phyloP scores from a whole-genome alignment of 305 asterid species.

The Vinca major region DNA sequence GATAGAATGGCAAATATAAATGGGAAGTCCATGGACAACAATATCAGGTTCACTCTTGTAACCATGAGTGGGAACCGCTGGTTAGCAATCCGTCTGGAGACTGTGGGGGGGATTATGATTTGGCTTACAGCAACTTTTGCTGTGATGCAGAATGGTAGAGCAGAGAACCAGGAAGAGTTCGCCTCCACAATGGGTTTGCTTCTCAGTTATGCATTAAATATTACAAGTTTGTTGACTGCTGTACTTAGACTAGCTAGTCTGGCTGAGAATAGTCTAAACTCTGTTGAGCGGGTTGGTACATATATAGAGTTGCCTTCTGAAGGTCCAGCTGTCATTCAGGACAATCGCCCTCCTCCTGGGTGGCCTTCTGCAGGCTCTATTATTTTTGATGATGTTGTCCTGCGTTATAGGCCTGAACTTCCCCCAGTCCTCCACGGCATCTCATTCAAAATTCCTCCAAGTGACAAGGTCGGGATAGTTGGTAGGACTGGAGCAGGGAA shows the following conservation, averaged over 20 bases:
- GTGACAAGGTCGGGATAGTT: slow-evolving; percentile 81
- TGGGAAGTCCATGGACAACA: slow-evolving; percentile 85
- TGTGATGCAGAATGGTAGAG: slow-evolving; percentile 73
- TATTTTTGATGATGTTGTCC: slow-evolving; percentile 58
- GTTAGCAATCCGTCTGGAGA: slow-evolving; percentile 82
- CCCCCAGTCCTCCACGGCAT: slow-evolving; percentile 78
- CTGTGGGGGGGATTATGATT: slow-evolving; percentile 88
- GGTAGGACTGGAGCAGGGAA: slow-evolving; percentile 99
- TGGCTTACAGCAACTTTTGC: slow-evolving; percentile 96
- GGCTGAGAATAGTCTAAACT: slow-evolving; percentile 86
- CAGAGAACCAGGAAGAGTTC: slow-evolving; percentile 72
- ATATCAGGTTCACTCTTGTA: slow-evolving; percentile 66
- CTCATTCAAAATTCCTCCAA: slow-evolving; percentile 60
- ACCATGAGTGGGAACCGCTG: slow-evolving; percentile 81
- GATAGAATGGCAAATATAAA: slow-evolving; percentile 73
- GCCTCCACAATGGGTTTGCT: slow-evolving; percentile 97
- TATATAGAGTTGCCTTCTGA: slow-evolving; percentile 84
- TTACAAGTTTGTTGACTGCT: slow-evolving; percentile 63
- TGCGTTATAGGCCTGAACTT: slow-evolving; percentile 80
- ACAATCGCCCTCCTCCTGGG: slow-evolving; percentile 77
- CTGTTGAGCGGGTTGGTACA: slow-evolving; percentile 90
- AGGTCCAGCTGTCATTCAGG: slow-evolving; percentile 59
- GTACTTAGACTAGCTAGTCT: slow-evolving; percentile 80
- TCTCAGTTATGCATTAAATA: slow-evolving; percentile 84
- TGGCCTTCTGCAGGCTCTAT: slow-evolving; percentile 86